Evolutionary conservation across 805 yeast species (phyloP), one percentile per base, ranked within the genome.

Genomic region (Yarrowia deformans): DNA sequence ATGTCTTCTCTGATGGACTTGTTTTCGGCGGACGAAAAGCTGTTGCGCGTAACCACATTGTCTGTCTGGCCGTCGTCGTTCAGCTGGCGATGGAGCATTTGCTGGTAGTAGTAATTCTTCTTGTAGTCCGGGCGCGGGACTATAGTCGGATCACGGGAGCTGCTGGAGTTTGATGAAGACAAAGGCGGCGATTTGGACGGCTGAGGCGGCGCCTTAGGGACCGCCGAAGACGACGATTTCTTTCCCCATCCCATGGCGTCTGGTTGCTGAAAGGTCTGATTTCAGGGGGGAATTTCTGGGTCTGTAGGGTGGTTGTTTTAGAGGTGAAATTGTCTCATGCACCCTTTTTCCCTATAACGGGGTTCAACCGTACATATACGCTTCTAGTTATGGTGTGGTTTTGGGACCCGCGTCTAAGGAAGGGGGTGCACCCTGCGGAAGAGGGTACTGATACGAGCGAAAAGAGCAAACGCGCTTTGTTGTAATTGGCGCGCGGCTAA

Each of bases 301-400:
- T 52, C 18, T 10, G 32, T n/a, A 13, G 14, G 58, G 58, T 52
- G 42, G 58, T 29, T 48, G 58, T 37, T 23, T 13, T 19, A 39
- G 29, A 52, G 32, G 39, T 56, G 63, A 56, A 56, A 56, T 56
- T 56, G 63, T 56, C 63, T 56, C 63, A 56, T 56, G 48, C 63
- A 54, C 34, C 35, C 13, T 54, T 54, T 54, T 54, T 54, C 34
- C 60, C n/a, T 37, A 32, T 35, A 19, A 19, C 14, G 29, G 29
- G 29, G 29, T 23, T 23, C 29, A 23, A 23, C 46, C 46, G 45
- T 43, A 35, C 58, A 18, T 14, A 48, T 14, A 48, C 52, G 35
- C 52, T 12, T 12, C 56, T 23, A 23, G 29, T 40, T 54, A 54
- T 54, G 60, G 60, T 54, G 60, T 54, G 45, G 45, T 54, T 54